Base-by-base conservation (phyloP, 1,284 basidiomycete genomes). In the Moesziomyces antarcticus region DNA sequence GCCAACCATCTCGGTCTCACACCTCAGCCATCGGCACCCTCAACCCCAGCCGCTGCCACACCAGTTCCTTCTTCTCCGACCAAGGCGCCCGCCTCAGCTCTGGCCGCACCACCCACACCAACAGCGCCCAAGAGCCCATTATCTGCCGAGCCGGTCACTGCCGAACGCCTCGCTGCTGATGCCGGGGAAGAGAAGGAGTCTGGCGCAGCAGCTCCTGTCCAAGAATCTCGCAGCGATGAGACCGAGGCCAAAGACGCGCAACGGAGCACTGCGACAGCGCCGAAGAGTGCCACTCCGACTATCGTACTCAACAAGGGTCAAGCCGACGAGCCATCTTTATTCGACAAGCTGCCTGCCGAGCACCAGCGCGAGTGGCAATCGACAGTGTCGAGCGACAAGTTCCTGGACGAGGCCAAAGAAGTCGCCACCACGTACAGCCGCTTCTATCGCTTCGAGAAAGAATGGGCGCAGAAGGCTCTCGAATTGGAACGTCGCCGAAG, bases 371-470 rank as follows among this genome's bases (percentile, higher is more conserved):
- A 51, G 8, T 56, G 51, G 46, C 49, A 59, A 25, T 55, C 61
- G 4, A 37, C 57, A 3, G 25, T 33, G 4, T 37, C 50, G 18
- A 57, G 56, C 43, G 60, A 64, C 21, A 35, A 44, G n/a, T 43
- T 73, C 7, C 22, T 68, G 14, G 54, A 73, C 22, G 50, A 67
- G 13, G 70, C 65, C 51, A 73, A 67, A 42, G 50, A 64, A 41
- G 65, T 50, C 14, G 65, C 65, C 22, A 56, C 54, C 33, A 60
- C 56, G 22, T 73, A 68, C 58, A 65, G 61, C 11, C 64, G 65
- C 44, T 73, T 73, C 55, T 73, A 73, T 49, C 61, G 65, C 50
- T 73, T 73, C 44, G 70, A 73, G 50, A 64, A 61, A 37, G 60
- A 68, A 51, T 73, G 70, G 70, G 70, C 70, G 4, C 60, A 73